Evolutionary conservation across 164 flowering plant genomes (phyloP).

Genomic region (Annona squamosa): DNA sequence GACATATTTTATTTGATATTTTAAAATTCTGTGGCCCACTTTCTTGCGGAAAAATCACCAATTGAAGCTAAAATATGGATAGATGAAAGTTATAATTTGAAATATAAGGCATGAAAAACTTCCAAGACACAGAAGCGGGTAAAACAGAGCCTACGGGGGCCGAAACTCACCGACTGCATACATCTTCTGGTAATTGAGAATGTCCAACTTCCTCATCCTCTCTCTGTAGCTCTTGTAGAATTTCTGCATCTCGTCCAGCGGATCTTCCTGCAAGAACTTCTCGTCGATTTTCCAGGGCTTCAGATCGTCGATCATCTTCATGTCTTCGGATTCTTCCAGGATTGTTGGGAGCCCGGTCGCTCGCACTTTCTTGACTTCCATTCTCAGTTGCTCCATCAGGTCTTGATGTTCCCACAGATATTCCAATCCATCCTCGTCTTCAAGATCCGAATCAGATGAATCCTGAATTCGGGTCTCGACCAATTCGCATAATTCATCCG

Average conservation of each 20-base stretch:
- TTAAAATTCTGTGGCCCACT: too few species aligned
- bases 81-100: background rate
- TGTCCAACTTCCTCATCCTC: conserved; percentile 85
- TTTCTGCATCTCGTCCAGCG: conserved; percentile 61
- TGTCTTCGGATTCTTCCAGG: conserved; percentile 70
- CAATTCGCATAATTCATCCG: background rate
- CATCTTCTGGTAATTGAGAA: conserved; percentile 93
- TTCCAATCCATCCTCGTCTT: conserved; percentile 46
- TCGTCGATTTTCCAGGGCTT: conserved; percentile 95
- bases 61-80: too few species aligned
- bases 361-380: conserved; percentile 74
- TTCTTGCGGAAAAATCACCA: background rate
- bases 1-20: too few species aligned
- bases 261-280: conserved; percentile 48
- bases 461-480: conserved; percentile 12
- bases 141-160: background rate
- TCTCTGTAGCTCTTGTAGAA: conserved; percentile 77
- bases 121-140: background rate
- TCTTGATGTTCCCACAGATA: conserved; percentile 90
- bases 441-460: conserved; percentile 23
- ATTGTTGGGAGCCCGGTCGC: conserved; percentile 86
- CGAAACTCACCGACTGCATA: conserved; percentile 67
- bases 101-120: background rate
- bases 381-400: conserved; percentile 72
- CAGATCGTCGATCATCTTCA: conserved; percentile 62